A percentile compares a stretch with the other conserved stretches of the same genome.
These are phyloP conservation scores for Alternaria arbusti DNA, from an alignment of 2,329 filamentous ascomycete species.

Conservation along the genomic window DNA sequence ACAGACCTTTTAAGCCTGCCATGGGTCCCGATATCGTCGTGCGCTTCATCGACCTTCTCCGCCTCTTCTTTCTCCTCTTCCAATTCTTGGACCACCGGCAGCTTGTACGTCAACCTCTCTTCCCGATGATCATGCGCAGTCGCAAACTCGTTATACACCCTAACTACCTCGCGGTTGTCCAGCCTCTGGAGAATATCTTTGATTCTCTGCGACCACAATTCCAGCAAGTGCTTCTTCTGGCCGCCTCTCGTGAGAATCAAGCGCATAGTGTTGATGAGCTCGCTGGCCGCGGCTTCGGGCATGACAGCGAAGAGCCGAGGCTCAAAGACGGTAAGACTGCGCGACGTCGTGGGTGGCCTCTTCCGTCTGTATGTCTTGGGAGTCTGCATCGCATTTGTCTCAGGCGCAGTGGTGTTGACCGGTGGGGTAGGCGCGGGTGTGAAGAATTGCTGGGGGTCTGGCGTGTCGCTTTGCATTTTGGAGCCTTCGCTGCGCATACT, in stretches of 20 bases:
- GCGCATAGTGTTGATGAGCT: not conserved
- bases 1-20: fast-evolving
- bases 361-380: not conserved
- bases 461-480: not conserved
- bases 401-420: not conserved
- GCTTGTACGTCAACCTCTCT: not conserved
- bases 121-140: not conserved
- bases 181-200: not conserved
- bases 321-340: not conserved
- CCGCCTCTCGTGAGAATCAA: not conserved
- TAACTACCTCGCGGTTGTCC: not conserved
- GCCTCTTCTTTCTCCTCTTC: not conserved
- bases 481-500: not conserved
- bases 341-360: not conserved
- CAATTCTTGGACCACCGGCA: conserved; percentile 1
- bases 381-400: not conserved
- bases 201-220: not conserved
- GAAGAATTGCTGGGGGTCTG: not conserved
- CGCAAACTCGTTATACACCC: not conserved
- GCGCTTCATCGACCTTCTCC: not conserved
- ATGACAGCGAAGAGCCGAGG: not conserved
- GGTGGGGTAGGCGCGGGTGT: not conserved
- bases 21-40: not conserved
- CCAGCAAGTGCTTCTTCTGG: not conserved
- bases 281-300: not conserved